Conservation (phyloP, 2,329 filamentous ascomycete genomes). For the Gremmenia infestans region DNA sequence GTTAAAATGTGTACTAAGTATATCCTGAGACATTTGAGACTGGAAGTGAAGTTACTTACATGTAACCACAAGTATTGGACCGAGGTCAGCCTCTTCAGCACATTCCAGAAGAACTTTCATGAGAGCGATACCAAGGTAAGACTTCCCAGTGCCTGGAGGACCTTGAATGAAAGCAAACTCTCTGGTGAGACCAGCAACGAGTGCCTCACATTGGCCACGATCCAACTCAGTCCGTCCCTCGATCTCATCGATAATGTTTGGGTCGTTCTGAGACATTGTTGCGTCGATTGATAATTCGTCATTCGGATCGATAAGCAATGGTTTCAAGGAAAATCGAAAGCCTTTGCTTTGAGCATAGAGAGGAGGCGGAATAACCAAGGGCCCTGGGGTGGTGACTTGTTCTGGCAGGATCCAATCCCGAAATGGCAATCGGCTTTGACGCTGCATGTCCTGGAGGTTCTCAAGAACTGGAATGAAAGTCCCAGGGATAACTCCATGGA, state of each 20-base stretch:
- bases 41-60: conserved; percentile 20
- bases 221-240: conserved; percentile 19
- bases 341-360: neutral
- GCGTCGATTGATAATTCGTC: conserved; percentile 40
- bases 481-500: conserved; percentile 52
- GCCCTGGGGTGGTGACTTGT: conserved; percentile 36
- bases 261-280: neutral
- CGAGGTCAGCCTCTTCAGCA: conserved; percentile 20
- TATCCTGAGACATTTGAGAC: neutral
- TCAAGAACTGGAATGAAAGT: conserved; percentile 52
- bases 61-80: conserved; percentile 31
- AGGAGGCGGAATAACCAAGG: neutral
- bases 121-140: conserved; percentile 24
- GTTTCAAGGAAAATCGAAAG: conserved; percentile 14
- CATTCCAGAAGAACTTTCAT: conserved; percentile 31
- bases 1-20: neutral
- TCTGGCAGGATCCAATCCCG: conserved; percentile 23
- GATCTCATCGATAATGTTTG: conserved; percentile 3
- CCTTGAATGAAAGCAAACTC: conserved; percentile 27
- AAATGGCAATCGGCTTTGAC: conserved; percentile 33
- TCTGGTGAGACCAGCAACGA: conserved; percentile 10
- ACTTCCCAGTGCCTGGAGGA: conserved; percentile 27
- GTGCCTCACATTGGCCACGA: conserved; percentile 8
- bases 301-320: conserved; percentile 32
- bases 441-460: conserved; percentile 49